Evolutionary conservation across 768 basidiomycete species (phyloP), one percentile per base, ranked within the genome.

Genomic region (Ramaria sp.): DNA sequence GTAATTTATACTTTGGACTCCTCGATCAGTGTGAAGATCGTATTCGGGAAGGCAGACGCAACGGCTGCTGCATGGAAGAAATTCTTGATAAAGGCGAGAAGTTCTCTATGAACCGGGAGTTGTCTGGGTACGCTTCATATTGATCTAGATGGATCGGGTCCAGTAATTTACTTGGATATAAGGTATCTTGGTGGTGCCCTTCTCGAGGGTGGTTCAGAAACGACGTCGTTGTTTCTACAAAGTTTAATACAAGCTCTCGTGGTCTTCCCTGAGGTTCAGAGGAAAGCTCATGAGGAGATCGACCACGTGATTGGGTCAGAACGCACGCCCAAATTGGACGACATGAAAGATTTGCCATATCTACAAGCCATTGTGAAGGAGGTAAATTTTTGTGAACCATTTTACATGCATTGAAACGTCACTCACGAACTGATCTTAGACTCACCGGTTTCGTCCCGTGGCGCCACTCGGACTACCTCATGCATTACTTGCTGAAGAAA

Each of bases 311-410:
- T 70, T 17, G 65, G 68, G 0, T 42, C 33, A 11, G 58, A 52
- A 13, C 58, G 68, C 4, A 30, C 66, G 2, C 68, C 68, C 9
- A 60, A 53, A 2, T 50, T 63, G 3, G 66, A 68, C 24, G 69
- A 70, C 54, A 57, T 64, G 33, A 4, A 60, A 6, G 62, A 61
- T 3, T 54, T 73, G 45, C 69, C 68, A 30, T 71, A 70, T 43
- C 51, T 71, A 0, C 63, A 66, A 2, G 70, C 70, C 19, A 53
- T 71, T 53, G 41, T 72, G 51, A 71, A 71, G 37, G 71, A 71
- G 63, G 15, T 43, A 10, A 41, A 22, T 3, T 43, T 17, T 43
- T 22, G 10, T 2, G 13, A n/a, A 43, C 7, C 5, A 43, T 12
- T 43, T 43, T n/a, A n/a, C n/a, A n/a, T n/a, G 17, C 42, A 43